These are phyloP conservation scores for Malus hybrid DNA, from an alignment of 331 rosid species.

Conservation along the genomic window DNA sequence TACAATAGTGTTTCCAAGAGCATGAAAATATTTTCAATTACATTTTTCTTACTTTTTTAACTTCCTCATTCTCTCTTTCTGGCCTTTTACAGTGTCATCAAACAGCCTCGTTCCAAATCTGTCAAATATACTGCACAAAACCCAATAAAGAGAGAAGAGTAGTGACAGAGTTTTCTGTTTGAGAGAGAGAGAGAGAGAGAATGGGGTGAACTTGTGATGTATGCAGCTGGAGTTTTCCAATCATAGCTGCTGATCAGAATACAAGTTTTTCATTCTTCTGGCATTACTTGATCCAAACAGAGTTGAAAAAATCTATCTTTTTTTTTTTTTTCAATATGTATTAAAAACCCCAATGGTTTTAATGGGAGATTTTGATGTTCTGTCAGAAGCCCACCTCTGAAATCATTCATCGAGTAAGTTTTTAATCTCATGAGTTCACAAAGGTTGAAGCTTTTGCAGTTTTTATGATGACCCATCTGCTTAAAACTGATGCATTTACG, in stretches of 20 bases:
- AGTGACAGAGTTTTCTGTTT: neutral
- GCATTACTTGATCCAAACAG: constrained; percentile 31
- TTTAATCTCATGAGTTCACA: constrained; percentile 19
- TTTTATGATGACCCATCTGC: constrained; percentile 7
- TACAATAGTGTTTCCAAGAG: neutral
- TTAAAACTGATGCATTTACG: constrained; percentile 21
- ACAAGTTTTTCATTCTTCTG: constrained; percentile 23
- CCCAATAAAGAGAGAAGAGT: constrained; percentile 34
- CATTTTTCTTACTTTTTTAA: constrained; percentile 14
- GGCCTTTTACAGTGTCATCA: constrained; percentile 38
- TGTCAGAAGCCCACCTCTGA: constrained; percentile 11
- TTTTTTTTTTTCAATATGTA: neutral
- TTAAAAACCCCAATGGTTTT: constrained; percentile 27
- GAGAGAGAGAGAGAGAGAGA: constrained; percentile 10
- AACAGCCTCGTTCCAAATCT: constrained; percentile 37
- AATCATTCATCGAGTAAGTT: constrained; percentile 31
- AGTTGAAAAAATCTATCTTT: neutral
- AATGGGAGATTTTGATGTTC: constrained; percentile 16
- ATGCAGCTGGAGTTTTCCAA: constrained; percentile 35
- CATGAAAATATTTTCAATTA: neutral
- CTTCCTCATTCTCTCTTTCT: constrained; percentile 10
- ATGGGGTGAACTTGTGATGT: constrained; percentile 48
- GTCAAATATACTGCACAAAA: constrained; percentile 27
- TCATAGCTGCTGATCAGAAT: constrained; percentile 35
- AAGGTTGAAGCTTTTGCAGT: constrained; percentile 20